These are phyloP conservation scores for Astrothelium macrocarpum DNA, from an alignment of 495 filamentous ascomycete species.

Conservation along the genomic window DNA sequence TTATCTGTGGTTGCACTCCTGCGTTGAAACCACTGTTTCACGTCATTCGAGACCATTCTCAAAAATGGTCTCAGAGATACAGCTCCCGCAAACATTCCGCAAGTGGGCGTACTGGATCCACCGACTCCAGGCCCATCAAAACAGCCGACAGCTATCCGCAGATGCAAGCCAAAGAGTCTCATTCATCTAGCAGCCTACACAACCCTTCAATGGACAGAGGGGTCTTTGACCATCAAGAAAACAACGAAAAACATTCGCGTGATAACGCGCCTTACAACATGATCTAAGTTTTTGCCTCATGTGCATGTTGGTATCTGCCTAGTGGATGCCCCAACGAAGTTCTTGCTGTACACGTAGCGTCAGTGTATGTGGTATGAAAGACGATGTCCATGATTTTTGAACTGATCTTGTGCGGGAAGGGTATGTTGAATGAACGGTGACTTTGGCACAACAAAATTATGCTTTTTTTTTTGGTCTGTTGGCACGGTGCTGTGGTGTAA, in stretches of 20 bases:
- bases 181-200: background rate
- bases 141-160: background rate
- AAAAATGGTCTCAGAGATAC: background rate
- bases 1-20: conserved; percentile 34
- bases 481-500: background rate
- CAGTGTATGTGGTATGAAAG: background rate
- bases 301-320: background rate
- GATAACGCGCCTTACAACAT: background rate
- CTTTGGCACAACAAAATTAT: background rate
- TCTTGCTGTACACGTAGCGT: no score
- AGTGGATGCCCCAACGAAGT: no score
- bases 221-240: background rate
- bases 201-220: background rate
- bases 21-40: conserved; percentile 28
- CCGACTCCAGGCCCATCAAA: background rate
- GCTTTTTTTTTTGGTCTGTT: background rate
- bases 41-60: background rate
- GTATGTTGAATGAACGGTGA: background rate
- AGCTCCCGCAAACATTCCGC: background rate
- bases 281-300: background rate
- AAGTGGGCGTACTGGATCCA: background rate
- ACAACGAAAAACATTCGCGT: background rate
- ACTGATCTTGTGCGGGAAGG: background rate
- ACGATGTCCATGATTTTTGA: background rate
- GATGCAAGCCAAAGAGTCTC: background rate